Evolutionary conservation across 2,329 filamentous ascomycete genomes (phyloP).

Genomic region (Alternaria sp.): DNA sequence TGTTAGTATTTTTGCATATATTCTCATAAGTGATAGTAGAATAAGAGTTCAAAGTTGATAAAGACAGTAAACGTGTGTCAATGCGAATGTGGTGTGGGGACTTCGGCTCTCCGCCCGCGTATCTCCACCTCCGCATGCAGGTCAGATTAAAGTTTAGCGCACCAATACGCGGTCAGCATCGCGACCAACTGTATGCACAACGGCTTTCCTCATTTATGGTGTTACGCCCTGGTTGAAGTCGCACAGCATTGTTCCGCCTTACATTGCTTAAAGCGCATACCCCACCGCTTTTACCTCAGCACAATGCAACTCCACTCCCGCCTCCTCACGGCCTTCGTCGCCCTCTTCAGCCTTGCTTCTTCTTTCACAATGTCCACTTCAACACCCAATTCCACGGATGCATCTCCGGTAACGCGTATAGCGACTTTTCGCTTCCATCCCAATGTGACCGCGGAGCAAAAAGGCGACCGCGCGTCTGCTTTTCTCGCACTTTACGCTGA

Average conservation of each 20-base stretch:
- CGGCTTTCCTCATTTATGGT: not conserved
- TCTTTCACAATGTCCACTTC: not conserved
- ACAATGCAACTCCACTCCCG: not conserved
- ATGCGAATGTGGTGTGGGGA: not conserved
- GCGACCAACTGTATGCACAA: not conserved
- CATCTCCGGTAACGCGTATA: slow-evolving; percentile 26
- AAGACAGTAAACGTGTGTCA: not conserved
- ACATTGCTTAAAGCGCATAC: not conserved
- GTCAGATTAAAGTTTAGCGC: not conserved
- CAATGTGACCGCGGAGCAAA: slow-evolving; percentile 22
- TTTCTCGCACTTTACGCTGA: slow-evolving; percentile 31
- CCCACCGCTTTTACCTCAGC: not conserved
- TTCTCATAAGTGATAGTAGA: not conserved
- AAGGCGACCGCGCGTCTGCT: slow-evolving; percentile 28
- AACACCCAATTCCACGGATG: not conserved
- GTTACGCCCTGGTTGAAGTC: not conserved
- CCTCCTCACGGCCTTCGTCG: not conserved
- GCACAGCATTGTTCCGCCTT: not conserved
- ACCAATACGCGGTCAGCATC: not conserved
- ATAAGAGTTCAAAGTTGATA: not conserved
- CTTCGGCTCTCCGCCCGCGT: slow-evolving; percentile 18
- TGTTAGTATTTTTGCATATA: too few relatives aligned
- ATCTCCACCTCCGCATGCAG: not conserved
- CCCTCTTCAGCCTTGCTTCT: not conserved
- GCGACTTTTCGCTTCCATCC: slow-evolving; percentile 30